A percentile compares a stretch with the other conserved stretches of the same genome.
Conservation (phyloP, 306 rosid genomes). For the Trifolium fragiferum region DNA sequence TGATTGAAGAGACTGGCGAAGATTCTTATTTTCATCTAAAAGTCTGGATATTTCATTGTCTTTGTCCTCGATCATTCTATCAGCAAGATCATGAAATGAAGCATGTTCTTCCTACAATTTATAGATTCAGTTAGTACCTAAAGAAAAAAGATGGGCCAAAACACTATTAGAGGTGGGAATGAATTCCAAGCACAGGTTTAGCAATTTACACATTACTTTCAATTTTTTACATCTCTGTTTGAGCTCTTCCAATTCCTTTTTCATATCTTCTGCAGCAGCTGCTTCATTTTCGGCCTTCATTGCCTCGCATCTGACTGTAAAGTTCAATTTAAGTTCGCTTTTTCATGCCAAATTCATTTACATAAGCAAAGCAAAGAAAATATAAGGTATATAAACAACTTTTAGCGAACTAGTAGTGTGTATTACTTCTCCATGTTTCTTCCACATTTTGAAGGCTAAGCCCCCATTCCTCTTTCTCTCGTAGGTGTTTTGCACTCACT, state of each 20-base stretch:
- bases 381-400: slow-evolving; percentile 26
- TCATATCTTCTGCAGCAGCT: slow-evolving; percentile 58
- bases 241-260: slow-evolving; percentile 87
- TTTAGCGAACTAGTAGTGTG: slow-evolving; percentile 39
- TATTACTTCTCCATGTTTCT: slow-evolving; percentile 92
- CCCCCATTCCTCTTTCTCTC: slow-evolving; percentile 94
- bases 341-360: slow-evolving; percentile 34
- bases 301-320: slow-evolving; percentile 84
- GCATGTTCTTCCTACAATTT: slow-evolving; percentile 78
- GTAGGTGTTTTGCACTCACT: slow-evolving; percentile 62
- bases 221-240: slow-evolving; percentile 67
- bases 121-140: slow-evolving; percentile 42
- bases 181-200: slow-evolving; percentile 33
- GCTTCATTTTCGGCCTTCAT: slow-evolving; percentile 83
- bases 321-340: slow-evolving; percentile 34
- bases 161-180: slow-evolving; percentile 5
- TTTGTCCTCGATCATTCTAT: slow-evolving; percentile 90
- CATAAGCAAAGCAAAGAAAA: slow-evolving; percentile 32
- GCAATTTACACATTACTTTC: slow-evolving; percentile 62
- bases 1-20: slow-evolving; percentile 76
- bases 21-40: slow-evolving; percentile 74
- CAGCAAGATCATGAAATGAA: slow-evolving; percentile 92
- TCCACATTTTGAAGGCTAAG: slow-evolving; percentile 79
- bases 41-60: slow-evolving; percentile 88
- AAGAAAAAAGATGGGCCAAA: slow-evolving; percentile 28